Evolutionary conservation across 495 filamentous ascomycete species (phyloP).

Genomic region (Penicillium flavigenum): DNA sequence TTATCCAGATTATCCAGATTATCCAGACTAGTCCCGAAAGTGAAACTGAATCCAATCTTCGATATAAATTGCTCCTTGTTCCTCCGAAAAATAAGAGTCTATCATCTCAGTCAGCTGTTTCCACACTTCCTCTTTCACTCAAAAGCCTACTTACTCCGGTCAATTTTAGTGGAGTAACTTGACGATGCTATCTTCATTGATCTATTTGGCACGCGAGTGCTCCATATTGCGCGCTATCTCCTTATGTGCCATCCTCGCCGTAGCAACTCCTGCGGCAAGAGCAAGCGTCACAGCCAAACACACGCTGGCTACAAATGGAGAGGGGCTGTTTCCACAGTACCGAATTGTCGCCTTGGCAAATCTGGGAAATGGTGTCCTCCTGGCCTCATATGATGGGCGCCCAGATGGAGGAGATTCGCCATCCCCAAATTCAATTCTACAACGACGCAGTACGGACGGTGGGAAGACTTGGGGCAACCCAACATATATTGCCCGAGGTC

Average conservation of each 20-base stretch:
- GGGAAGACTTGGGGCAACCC: background rate
- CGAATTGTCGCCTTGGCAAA: conserved; percentile 1
- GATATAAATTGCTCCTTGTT: background rate
- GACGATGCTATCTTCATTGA: background rate
- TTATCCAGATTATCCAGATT: no score
- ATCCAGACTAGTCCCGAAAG: no score
- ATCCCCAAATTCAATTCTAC: background rate
- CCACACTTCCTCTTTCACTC: background rate
- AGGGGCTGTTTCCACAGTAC: background rate
- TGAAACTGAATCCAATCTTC: no score
- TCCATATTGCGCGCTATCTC: background rate
- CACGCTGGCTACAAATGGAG: background rate
- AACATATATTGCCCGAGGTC: background rate
- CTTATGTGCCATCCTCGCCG: background rate
- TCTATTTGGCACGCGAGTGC: background rate
- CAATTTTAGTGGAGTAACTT: background rate
- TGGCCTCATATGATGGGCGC: background rate
- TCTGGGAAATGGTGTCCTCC: background rate
- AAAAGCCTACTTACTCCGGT: background rate
- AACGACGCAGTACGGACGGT: conserved; percentile 3
- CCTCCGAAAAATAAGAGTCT: background rate
- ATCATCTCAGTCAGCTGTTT: background rate
- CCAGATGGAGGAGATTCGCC: conserved; percentile 1
- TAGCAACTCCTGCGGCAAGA: background rate
- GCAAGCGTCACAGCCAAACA: background rate